Percentiles rank a stretch among this genome's conserved stretches.
These are phyloP conservation scores for Salix exigua DNA, from an alignment of 345 rosid species.

Conservation along the genomic window DNA sequence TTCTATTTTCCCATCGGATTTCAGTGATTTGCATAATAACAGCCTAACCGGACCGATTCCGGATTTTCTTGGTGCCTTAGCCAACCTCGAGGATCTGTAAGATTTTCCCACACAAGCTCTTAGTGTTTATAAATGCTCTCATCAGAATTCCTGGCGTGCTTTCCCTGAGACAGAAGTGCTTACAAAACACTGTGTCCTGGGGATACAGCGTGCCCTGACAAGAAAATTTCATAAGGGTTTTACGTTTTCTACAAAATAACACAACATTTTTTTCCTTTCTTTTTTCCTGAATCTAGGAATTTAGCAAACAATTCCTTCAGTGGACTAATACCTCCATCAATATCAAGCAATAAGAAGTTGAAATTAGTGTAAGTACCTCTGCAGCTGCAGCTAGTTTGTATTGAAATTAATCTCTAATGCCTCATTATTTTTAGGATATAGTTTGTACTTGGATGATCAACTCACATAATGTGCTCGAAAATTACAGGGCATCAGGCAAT, in stretches of 20 bases:
- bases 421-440: background rate
- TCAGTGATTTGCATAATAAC: constrained; percentile 24
- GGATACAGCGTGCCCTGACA: background rate
- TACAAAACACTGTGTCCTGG: background rate
- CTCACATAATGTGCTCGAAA: background rate
- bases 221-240: background rate
- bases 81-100: constrained; percentile 13
- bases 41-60: constrained; percentile 23
- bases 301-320: constrained; percentile 16
- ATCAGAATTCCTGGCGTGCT: background rate
- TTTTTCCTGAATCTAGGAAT: constrained; percentile 8
- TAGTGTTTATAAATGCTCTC: background rate
- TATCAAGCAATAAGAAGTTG: constrained; percentile 17
- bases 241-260: background rate
- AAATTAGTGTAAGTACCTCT: constrained; percentile 26
- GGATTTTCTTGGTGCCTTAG: constrained; percentile 19
- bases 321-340: constrained; percentile 17
- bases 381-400: background rate
- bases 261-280: background rate
- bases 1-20: background rate
- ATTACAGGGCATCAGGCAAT: constrained; percentile 17
- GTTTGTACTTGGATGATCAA: background rate
- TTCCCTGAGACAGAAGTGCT: background rate
- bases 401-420: background rate
- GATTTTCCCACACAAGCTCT: background rate